Conservation (phyloP, 2,329 filamentous ascomycete genomes). For the Aureobasidium sp. region DNA sequence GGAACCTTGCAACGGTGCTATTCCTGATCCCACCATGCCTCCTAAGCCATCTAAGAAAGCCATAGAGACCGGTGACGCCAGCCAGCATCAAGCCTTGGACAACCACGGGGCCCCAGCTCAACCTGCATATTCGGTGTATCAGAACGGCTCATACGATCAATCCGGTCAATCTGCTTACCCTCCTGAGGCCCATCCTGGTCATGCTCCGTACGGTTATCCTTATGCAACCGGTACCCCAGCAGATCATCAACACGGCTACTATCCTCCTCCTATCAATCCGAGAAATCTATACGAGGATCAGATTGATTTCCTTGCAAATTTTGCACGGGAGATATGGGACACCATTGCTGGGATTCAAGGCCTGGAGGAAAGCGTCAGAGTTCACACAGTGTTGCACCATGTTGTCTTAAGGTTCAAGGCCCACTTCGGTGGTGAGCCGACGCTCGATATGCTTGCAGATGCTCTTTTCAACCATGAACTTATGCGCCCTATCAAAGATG, state of each 20-base stretch:
- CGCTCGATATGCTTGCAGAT: slow-evolving; percentile 47
- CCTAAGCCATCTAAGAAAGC: not conserved
- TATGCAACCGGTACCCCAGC: not conserved
- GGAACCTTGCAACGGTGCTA: slow-evolving; percentile 24
- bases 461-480: slow-evolving; percentile 33
- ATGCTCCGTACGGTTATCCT: not conserved
- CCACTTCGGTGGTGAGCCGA: slow-evolving; percentile 49
- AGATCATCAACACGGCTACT: not conserved
- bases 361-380: slow-evolving; percentile 52
- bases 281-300: not conserved
- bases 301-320: slow-evolving; percentile 35
- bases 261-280: not conserved
- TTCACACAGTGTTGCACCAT: slow-evolving; percentile 57
- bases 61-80: not conserved
- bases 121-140: not conserved
- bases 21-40: slow-evolving; percentile 3
- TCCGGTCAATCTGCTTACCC: not conserved
- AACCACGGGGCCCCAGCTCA: not conserved
- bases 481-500: slow-evolving; percentile 35
- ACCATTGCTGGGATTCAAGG: slow-evolving; percentile 51
- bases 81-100: not conserved
- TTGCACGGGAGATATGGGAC: slow-evolving; percentile 56
- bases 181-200: not conserved
- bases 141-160: not conserved
- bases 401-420: slow-evolving; percentile 49